A percentile compares a stretch with the other conserved stretches of the same genome.
These are phyloP conservation scores for Pochonia chlamydosporia DNA, from an alignment of 2,329 filamentous ascomycete genomes.

Conservation along the genomic window DNA sequence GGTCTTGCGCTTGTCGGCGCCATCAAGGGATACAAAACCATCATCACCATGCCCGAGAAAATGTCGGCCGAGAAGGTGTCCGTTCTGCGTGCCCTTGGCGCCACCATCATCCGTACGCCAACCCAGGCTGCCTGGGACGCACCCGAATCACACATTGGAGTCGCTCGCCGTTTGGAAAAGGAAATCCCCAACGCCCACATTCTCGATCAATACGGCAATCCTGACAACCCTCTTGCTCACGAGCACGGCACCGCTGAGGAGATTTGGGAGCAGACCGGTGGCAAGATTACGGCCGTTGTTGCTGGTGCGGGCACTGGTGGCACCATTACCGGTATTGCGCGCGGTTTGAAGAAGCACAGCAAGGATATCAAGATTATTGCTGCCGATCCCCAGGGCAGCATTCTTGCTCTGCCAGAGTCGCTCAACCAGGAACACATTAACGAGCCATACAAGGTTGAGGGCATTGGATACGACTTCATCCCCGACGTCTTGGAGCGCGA, in stretches of 20 bases:
- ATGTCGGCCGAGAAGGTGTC: slow-evolving; percentile 99
- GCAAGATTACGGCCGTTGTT: slow-evolving; percentile 75
- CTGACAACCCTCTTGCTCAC: slow-evolving; percentile 88
- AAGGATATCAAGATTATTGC: slow-evolving; percentile 80
- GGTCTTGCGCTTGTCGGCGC: slow-evolving; percentile 89
- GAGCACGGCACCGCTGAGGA: slow-evolving; percentile 93
- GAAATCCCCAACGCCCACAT: slow-evolving; percentile 97
- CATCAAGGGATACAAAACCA: slow-evolving; percentile 96
- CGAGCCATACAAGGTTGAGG: slow-evolving; percentile 93
- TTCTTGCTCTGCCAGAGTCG: slow-evolving; percentile 73
- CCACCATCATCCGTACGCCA: slow-evolving; percentile 95
- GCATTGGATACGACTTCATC: slow-evolving; percentile 97
- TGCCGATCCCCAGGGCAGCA: slow-evolving; percentile 87
- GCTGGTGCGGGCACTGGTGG: slow-evolving; percentile 94
- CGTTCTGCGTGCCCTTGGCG: slow-evolving; percentile 86
- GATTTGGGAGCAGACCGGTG: slow-evolving; percentile 86
- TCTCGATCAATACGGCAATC: slow-evolving; percentile 90
- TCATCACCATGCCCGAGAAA: slow-evolving; percentile 98
- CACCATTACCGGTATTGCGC: slow-evolving; percentile 85
- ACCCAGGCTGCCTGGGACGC: slow-evolving; percentile 93
- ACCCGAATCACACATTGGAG: slow-evolving; percentile 95
- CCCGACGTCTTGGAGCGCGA: slow-evolving; percentile 84
- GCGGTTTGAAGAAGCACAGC: slow-evolving; percentile 83
- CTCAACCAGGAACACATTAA: slow-evolving; percentile 79
- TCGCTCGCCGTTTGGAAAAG: slow-evolving; percentile 82